phyloP scores from a whole-genome alignment of 2,329 filamentous ascomycete genomes.

The Penicillium sp. region DNA sequence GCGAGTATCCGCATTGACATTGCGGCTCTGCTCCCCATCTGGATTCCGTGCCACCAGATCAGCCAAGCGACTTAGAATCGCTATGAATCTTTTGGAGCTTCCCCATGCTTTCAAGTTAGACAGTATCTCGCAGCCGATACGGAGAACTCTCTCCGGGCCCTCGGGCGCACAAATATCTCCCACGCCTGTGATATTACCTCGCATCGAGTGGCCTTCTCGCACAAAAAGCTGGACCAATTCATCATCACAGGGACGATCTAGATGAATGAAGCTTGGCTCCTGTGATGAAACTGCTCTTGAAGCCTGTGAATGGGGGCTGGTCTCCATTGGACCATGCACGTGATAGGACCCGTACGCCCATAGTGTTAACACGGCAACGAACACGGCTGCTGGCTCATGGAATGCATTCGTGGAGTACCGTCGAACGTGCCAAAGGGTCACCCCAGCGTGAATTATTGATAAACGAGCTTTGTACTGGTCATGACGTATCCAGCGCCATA shows the following conservation, averaged over 20 bases:
- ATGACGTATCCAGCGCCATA: conserved; percentile 51
- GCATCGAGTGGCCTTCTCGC: conserved; percentile 51
- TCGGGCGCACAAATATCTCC: conserved; percentile 49
- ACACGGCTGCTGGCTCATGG: conserved; percentile 48
- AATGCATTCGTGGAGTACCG: conserved; percentile 51
- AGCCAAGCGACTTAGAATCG: conserved; percentile 34
- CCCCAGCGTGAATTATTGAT: conserved; percentile 56
- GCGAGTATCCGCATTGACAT: conserved; percentile 1
- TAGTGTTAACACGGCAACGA: conserved; percentile 48
- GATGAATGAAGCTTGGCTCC: conserved; percentile 49
- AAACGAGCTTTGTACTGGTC: conserved; percentile 60
- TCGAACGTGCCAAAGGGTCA: conserved; percentile 54
- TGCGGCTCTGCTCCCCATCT: conserved; percentile 2
- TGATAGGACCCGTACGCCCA: conserved; percentile 49
- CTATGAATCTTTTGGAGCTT: conserved; percentile 33
- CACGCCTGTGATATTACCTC: conserved; percentile 53
- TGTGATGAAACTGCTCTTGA: conserved; percentile 17
- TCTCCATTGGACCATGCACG: conserved; percentile 33
- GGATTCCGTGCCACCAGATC: conserved; percentile 20
- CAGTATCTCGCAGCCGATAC: conserved; percentile 42
- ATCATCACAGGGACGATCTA: conserved; percentile 59
- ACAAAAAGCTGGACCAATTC: conserved; percentile 60
- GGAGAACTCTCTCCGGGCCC: conserved; percentile 41
- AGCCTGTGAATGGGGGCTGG: conserved; percentile 10
- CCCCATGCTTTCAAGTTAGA: conserved; percentile 37